Evolutionary conservation across 345 rosid species (phyloP), one percentile per base, ranked within the genome.

Genomic region (Citrus sp.): DNA sequence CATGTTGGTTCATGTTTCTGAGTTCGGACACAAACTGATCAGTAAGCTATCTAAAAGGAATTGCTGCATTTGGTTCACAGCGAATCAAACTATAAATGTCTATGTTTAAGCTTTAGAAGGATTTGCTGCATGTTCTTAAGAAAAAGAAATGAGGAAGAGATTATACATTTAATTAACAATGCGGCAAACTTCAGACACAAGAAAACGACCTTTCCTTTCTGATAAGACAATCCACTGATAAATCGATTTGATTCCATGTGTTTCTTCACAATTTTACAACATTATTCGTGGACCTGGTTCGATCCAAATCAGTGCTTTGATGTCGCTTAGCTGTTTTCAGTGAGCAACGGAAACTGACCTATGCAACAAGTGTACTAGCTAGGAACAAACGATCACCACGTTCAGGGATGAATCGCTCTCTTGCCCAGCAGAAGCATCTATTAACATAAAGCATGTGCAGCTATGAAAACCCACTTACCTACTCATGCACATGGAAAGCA

Each of bases 1-100:
- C 81, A 76, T 68, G 78, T 67, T 67, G 35, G 64, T 67, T 34
- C 63, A 73, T 72, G 80, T 72, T 80, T 35, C 21, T 37, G 75
- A 76, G 51, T 46, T 46, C 51, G 1, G 51, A 46, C 16, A 13
- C 18, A 13, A 46, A 13, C 51, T 0, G 4, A 46, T 46, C 30
- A 70, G 64, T 24, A 35, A 18, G 68, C 30, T n/a, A 25, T 19
- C 61, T 10, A 27, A 27, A 22, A 51, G 3, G 60, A 25, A 24
- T 63, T 78, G 66, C 65, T 67, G 3, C 28, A 32, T 55, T 40
- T 38, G 55, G 18, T 0, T 46, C 51, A 12, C 51, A 46, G 51
- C 51, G 16, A 42, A 42, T 0, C 51, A 42, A 42, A 10, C 16
- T 12, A 12, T 42, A 12, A 3, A 46, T 46, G 18, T 46, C 51